Evolutionary conservation across 306 rosid species (phyloP).

Genomic region (Leucaena leucocephala): DNA sequence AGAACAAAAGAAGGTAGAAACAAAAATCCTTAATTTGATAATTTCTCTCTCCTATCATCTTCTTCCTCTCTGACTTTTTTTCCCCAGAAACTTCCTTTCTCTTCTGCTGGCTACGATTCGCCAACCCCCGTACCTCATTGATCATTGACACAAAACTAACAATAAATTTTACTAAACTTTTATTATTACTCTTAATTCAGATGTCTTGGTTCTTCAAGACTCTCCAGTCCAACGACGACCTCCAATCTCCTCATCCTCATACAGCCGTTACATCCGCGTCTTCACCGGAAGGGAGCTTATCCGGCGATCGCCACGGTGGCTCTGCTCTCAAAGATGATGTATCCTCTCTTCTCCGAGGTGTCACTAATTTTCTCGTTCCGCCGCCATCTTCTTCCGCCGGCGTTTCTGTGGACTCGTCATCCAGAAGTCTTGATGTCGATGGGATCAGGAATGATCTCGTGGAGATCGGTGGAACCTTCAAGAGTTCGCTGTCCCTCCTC

Average conservation of each 20-base stretch:
- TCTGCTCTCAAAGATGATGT: conserved; percentile 55
- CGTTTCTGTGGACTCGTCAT: conserved; percentile 28
- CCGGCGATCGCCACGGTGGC: conserved; percentile 42
- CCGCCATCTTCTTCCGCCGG: conserved; percentile 52
- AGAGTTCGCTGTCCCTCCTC: conserved; percentile 67
- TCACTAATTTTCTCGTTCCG: conserved; percentile 86
- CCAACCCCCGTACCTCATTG: neutral
- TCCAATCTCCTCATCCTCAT: conserved; percentile 33
- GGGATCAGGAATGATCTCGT: conserved; percentile 89
- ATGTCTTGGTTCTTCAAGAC: conserved; percentile 92
- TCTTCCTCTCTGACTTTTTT: neutral
- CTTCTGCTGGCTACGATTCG: neutral
- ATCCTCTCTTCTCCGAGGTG: conserved; percentile 72
- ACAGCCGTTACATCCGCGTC: conserved; percentile 29
- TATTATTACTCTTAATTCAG: neutral
- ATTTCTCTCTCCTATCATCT: neutral
- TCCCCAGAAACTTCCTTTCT: neutral
- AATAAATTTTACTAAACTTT: neutral
- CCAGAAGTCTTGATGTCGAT: conserved; percentile 55
- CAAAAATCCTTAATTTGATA: too few species aligned
- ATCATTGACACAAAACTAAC: neutral
- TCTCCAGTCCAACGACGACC: conserved; percentile 42
- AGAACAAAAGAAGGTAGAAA: too few species aligned
- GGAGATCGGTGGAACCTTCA: conserved; percentile 88
- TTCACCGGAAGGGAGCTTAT: conserved; percentile 29